phyloP scores from a whole-genome alignment of 768 basidiomycete species.

The Leccinum boreale region DNA sequence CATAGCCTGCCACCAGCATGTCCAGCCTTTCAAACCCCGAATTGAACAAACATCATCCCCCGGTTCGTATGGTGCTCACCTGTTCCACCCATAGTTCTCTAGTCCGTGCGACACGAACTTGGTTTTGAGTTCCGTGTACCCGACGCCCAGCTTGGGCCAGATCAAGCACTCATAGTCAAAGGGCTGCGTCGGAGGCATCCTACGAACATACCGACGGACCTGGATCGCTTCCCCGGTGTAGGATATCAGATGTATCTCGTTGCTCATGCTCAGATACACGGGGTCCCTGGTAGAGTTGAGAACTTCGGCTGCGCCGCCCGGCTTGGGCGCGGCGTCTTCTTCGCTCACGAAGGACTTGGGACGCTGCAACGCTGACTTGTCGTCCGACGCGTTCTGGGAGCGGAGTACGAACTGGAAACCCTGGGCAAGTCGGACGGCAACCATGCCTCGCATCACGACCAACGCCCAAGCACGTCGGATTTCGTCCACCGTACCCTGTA shows the following conservation, averaged over 20 bases:
- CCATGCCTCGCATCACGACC: conserved; percentile 89
- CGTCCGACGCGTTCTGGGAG: conserved; percentile 33
- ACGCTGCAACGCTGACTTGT: conserved; percentile 40
- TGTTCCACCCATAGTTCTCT: conserved; percentile 85
- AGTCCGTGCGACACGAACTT: conserved; percentile 75
- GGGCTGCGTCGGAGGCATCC: conserved; percentile 59
- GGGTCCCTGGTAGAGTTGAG: conserved; percentile 60
- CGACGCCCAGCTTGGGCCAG: conserved; percentile 88
- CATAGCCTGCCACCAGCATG: conserved; percentile 82
- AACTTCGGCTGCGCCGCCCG: conserved; percentile 63
- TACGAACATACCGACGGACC: conserved; percentile 80
- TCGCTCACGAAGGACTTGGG: conserved; percentile 58
- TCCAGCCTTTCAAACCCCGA: conserved; percentile 54
- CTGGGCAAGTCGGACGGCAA: conserved; percentile 85
- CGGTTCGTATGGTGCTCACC: conserved; percentile 40
- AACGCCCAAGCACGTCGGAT: conserved; percentile 69
- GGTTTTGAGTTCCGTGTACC: conserved; percentile 77
- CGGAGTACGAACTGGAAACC: conserved; percentile 91
- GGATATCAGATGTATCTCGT: conserved; percentile 90
- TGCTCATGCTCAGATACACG: conserved; percentile 90
- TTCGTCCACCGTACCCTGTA: conserved; percentile 50
- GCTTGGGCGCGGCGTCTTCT: conserved; percentile 50
- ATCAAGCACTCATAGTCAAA: conserved; percentile 86
- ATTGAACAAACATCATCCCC: neutral
- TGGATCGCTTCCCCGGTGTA: conserved; percentile 91